Base-by-base conservation (phyloP, 75 land plant genomes). In the Pinus taeda region DNA sequence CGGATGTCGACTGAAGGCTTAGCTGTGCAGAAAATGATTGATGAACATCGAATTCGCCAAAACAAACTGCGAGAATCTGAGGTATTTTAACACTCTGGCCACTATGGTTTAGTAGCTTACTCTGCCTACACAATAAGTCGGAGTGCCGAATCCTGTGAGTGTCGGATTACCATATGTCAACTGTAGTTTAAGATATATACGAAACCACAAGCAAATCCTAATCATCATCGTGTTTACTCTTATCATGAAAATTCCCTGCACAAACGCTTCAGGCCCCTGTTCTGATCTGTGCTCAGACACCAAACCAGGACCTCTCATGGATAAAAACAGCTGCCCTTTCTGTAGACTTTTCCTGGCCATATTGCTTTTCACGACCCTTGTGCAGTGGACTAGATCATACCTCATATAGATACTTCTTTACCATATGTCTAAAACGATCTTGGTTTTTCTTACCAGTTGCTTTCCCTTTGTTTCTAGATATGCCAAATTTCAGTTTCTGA, bases 1-100 rank as follows among this genome's bases (percentile, higher is more conserved):
- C 80, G 98, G 22, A 91, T 96, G 97, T 93, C 98, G 11, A 64
- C 81, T 15, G 96, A 96, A 63, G 98, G 98, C 18, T 94, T 88
- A 73, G 98, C 97, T 14, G 94, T 96, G 13, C 98, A 92, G 83
- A 78, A 82, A 71, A 66, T 87, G 75, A 79, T 95, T 12, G 78
- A 85, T 60, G 81, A 85, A 36, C 86, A 65, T n/a, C 88, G 94
- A 29, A 81, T 71, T 65, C 76, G 84, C 11, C 83, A 79, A 65
- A 90, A 88, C 76, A 71, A 83, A 64, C 83, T 90, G 57, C 93
- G 83, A 63, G 83, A 91, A 76, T 89, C 96, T 22, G 98, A 95
- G 93, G 98, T 95, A 79, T 9, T 29, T 39, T 57, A 30, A 2
- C 21, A 24, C 4, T 62, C 4, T 53, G 37, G 15, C 13, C 18